A percentile compares a stretch with the other conserved stretches of the same genome.
phyloP scores from a whole-genome alignment of 2,329 filamentous ascomycete genomes.

The Pyrenochaeta sp. region DNA sequence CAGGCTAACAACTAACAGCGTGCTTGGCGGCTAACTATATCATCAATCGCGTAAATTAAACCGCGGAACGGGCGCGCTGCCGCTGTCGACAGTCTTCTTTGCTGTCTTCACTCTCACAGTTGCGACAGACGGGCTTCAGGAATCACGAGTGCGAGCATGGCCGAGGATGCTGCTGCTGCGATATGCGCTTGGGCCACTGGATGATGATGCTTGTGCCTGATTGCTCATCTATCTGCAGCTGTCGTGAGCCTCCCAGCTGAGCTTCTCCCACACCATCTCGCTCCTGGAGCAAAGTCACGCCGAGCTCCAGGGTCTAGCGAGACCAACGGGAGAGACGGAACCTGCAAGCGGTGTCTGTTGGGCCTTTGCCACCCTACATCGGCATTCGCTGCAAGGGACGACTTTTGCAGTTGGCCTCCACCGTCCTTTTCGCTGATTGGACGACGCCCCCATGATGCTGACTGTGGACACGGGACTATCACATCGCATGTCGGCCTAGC shows the following conservation, averaged over 20 bases:
- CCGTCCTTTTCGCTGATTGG: neutral
- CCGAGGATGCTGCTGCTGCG: neutral
- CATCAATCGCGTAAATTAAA: neutral
- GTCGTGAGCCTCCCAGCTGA: slow-evolving; percentile 5
- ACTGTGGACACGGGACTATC: too few species aligned
- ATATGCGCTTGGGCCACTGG: slow-evolving; percentile 10
- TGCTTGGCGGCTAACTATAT: neutral
- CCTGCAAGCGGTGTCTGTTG: slow-evolving; percentile 3
- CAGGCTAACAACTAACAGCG: neutral
- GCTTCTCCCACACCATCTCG: slow-evolving; percentile 6
- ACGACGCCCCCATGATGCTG: neutral
- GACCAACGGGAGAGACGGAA: neutral
- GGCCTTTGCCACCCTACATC: slow-evolving; percentile 2
- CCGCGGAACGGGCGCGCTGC: neutral
- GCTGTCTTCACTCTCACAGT: neutral
- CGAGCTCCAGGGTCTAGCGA: slow-evolving; percentile 8
- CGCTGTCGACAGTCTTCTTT: neutral
- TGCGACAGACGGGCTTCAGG: neutral
- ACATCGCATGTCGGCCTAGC: neutral
- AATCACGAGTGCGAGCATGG: neutral
- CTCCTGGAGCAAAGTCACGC: slow-evolving; percentile 4
- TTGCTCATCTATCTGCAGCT: slow-evolving; percentile 21
- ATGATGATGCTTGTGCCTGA: slow-evolving; percentile 4
- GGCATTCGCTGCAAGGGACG: slow-evolving; percentile 1
- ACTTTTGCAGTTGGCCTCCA: neutral